Base-by-base conservation (phyloP, 1,284 basidiomycete genomes). In the Pyrrhoderma noxium region DNA sequence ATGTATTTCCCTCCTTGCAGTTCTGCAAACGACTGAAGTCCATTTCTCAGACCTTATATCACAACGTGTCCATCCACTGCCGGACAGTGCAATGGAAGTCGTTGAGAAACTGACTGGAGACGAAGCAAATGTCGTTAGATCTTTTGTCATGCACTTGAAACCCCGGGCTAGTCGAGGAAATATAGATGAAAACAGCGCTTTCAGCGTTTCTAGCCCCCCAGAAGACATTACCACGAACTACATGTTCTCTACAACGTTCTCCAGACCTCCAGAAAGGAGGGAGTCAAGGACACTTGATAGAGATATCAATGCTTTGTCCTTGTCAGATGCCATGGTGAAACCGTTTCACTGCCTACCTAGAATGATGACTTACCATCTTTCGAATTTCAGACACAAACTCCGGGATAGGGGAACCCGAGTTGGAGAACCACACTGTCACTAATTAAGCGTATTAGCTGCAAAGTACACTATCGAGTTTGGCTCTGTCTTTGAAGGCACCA, bases 51-150 rank as follows among this genome's bases (percentile, higher is more conserved):
- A 46, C 55, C 59, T 45, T 49, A 58, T 46, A 41, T 46, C 46
- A 18, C 41, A 41, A 44, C 54, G 37, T n/a, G 19, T 23, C 18
- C 47, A 44, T 23, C 52, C 55, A 14, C 54, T 47, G 38, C 57
- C 56, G 11, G 52, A 49, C 45, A 56, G 51, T 23, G 54, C 79
- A 27, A 56, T 64, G 8, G 62, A 69, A 45, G 60, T 79, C 36
- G 62, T 72, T 40, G 61, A 64, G 18, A 67, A 65, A 45, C 64
- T 82, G 48, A 70, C 68, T 25, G 65, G 65, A 51, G 80, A 82
- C 61, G 53, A 61, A 36, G 77, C 74, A 44, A 62, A 64, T 51
- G 76, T 79, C 60, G 80, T 82, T 42, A 66, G 65, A 54, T 64
- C 69, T 14, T 74, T 71, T 50, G 67, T 73, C 27, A 60, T 63